Evolutionary conservation across 1,284 basidiomycete species (phyloP), one percentile per base, ranked within the genome.

Genomic region (Pascua sp.): DNA sequence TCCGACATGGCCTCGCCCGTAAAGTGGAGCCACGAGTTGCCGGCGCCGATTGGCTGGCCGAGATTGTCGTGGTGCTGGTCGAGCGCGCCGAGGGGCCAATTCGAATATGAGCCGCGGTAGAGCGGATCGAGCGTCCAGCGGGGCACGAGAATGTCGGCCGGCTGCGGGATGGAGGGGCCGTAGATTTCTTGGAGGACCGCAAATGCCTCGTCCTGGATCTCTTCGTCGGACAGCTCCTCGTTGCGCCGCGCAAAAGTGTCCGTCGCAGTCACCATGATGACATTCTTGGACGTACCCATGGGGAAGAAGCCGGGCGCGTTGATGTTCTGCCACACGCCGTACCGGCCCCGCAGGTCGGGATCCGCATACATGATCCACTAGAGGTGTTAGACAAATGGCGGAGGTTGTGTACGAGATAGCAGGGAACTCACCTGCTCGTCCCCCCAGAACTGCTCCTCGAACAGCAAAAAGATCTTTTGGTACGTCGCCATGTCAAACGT

Each of bases 381-480:
- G 24, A 32, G 24, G 18, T 3, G 37, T 53, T 39, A 58, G 59
- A 45, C 7, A 37, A 3, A 40, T 43, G 11, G 9, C 13, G 3
- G 1, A 13, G 5, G 18, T 11, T 51, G 32, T 15, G 46, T 11
- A 37, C 8, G 38, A 32, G 5, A n/a, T n/a, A n/a, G n/a, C n/a
- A n/a, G n/a, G n/a, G 8, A 8, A 39, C 57, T n/a, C 57, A 84
- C 85, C 81, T 87, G 79, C 0, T 84, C 84, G 42, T 84, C 80
- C 57, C 85, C 85, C 86, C 86, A 88, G 68, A 88, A 88, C 43
- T 83, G 84, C 55, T 81, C 66, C 0, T 82, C 78, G 66, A 87
- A 88, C 59, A 84, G 80, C 46, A 87, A 64, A 71, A 87, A 88
- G 47, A 88, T 86, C 73, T 87, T 88, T 5, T 86, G 86, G 66